Evolutionary conservation across 139 green algal genomes (phyloP), one percentile per base, ranked within the genome.

Genomic region (Desmodesmus armatus): DNA sequence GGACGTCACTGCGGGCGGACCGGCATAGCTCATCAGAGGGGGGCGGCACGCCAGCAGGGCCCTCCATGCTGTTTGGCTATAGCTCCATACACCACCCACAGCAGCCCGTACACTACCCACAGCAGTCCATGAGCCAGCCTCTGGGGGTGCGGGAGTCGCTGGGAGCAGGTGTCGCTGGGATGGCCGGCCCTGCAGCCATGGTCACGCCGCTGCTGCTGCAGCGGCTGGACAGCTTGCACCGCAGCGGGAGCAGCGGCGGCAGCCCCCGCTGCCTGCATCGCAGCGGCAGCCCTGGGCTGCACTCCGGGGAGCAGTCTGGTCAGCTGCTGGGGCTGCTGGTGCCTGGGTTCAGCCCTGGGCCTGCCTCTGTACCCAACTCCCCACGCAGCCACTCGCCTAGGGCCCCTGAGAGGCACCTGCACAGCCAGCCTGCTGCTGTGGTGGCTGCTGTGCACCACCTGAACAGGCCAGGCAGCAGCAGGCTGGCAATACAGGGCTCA

Each of bases 401-500:
- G n/a, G n/a, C n/a, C n/a, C n/a, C n/a, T n/a, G n/a, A n/a, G n/a
- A n/a, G n/a, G n/a, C n/a, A n/a, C n/a, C n/a, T n/a, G n/a, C n/a
- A n/a, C n/a, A n/a, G n/a, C n/a, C n/a, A n/a, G 35, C 33, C 33
- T 49, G 66, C 6, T 23, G 66, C 66, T n/a, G 41, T 37, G 41
- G 71, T 37, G 11, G 71, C 4, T 23, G n/a, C 27, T 2, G n/a
- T 25, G 1, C 43, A n/a, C n/a, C n/a, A n/a, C n/a, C n/a, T n/a
- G n/a, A n/a, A 84, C 43, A 55, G 63, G 40, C 62, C 49, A 15
- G 23, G 62, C 15, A 77, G 78, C 62, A 84, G 78, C 55, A 75
- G 78, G 40, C 62, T 84, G 19, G 78, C 78, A 9, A 66, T 77
- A 15, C 78, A 77, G 51, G 78, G 78, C 11, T 67, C 62, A 11